Evolutionary conservation across 306 rosid genomes (phyloP), one percentile per base, ranked within the genome.

Genomic region (Carpinus viminea): DNA sequence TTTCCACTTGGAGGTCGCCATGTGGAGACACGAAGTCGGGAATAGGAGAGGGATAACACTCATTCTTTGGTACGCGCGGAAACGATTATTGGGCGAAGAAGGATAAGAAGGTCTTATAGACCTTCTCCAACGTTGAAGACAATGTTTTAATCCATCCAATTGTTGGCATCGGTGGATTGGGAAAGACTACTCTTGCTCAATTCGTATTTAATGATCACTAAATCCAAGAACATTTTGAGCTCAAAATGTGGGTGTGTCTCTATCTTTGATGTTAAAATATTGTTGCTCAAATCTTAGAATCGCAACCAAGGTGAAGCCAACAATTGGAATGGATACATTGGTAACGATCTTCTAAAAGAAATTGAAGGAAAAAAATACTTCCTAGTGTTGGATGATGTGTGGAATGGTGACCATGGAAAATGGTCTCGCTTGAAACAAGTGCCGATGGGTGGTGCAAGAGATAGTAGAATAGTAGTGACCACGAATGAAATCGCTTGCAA

Each of bases 331-430:
- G 76, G 47, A 75, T 15, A 36, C 7, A 21, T 21, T 69, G 31
- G 62, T 31, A 8, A 2, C 5, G 1, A 2, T 12, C 72, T 80
- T 0, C n/a, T 45, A 5, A 2, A 16, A 9, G 16, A 11, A 31
- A 26, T 74, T 34, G 20, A 12, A 5, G 71, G 74, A 6, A 69
- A 4, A 2, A 75, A 70, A 53, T 80, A 68, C 34, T 36, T 69
- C 2, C 28, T 71, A 31, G 82, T 78, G 51, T 10, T 78, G 1
- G 82, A 78, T 31, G 82, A 78, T 54, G 11, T 75, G 5, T 74
- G 80, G 76, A 80, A 69, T 15, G 72, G 57, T 7, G 38, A 68
- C 3, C 24, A 4, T 31, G 13, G 13, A 17, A 6, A 1, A 4
- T 80, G 79, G 83, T 21, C 2, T 53, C 2, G 0, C 3, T 54